phyloP scores from a whole-genome alignment of 176 grass and related monocot species.

The Secale cereale region DNA sequence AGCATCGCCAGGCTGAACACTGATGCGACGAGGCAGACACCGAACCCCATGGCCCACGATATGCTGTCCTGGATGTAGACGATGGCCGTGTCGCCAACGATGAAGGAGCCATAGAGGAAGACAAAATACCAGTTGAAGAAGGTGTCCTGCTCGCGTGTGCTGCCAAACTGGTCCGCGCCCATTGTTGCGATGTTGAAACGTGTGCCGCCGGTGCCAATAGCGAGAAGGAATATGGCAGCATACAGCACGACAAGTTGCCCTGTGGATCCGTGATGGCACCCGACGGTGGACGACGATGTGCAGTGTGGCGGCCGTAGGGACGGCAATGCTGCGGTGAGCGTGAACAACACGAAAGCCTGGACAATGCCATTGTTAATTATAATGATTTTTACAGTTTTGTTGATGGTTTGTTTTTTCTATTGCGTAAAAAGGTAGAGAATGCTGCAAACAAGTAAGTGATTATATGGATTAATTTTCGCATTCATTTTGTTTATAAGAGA shows the following conservation, averaged over 20 bases:
- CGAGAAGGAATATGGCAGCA: conserved; percentile 29
- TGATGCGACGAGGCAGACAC: neutral
- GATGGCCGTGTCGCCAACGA: conserved; percentile 41
- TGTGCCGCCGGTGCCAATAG: conserved; percentile 46
- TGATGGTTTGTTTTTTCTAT: too few relatives aligned
- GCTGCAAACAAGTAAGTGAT: too few relatives aligned
- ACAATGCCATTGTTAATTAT: neutral
- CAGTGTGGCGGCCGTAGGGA: conserved; percentile 31
- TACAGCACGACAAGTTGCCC: conserved; percentile 43
- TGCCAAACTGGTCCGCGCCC: conserved; percentile 61
- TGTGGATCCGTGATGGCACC: conserved; percentile 17
- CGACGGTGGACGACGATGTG: neutral
- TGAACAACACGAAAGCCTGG: conserved; percentile 52
- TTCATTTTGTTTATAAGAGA: too few relatives aligned
- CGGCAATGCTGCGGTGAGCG: conserved; percentile 31
- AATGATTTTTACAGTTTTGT: neutral
- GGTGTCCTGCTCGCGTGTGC: conserved; percentile 28
- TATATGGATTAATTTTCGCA: neutral
- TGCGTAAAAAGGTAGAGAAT: too few relatives aligned
- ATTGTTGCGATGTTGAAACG: conserved; percentile 61
- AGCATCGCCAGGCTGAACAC: conserved; percentile 35
- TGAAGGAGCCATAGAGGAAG: conserved; percentile 33
- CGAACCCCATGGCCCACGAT: conserved; percentile 53
- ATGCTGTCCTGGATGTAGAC: conserved; percentile 61
- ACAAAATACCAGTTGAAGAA: conserved; percentile 82